Percentiles rank a stretch among this genome's conserved stretches.
Evolutionary conservation across 2,329 filamentous ascomycete species (phyloP).

Genomic region (Colletotrichum gigasporum): DNA sequence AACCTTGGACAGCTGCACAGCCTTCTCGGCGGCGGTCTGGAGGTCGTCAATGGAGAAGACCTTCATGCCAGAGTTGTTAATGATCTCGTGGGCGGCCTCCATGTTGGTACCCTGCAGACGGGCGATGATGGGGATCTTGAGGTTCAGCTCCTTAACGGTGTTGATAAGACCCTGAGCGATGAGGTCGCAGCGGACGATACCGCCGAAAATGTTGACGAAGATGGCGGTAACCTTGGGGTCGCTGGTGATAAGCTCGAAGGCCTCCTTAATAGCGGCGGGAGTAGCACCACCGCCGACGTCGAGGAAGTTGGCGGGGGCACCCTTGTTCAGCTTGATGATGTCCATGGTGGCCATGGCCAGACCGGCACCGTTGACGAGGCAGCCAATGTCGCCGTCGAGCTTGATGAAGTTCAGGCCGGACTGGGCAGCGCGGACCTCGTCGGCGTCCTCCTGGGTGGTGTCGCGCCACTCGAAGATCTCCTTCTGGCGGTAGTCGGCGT

Average conservation of each 20-base stretch:
- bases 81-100: conserved; percentile 89
- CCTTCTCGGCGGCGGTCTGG: conserved; percentile 96
- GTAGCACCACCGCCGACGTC: conserved; percentile 98
- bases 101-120: conserved; percentile 99
- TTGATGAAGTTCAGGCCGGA: conserved; percentile 99
- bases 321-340: conserved; percentile 99
- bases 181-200: conserved; percentile 97
- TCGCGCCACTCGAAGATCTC: conserved; percentile 96
- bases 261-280: conserved; percentile 94
- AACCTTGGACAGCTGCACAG: conserved; percentile 98
- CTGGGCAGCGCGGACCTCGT: conserved; percentile 94
- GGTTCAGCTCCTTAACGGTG: conserved; percentile 93
- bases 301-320: conserved; percentile 96
- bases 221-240: conserved; percentile 98
- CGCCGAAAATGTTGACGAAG: conserved; percentile 99
- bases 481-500: conserved; percentile 98
- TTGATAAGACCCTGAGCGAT: conserved; percentile 97
- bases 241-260: conserved; percentile 98
- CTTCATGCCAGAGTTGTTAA: conserved; percentile 98
- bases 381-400: conserved; percentile 98
- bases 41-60: conserved; percentile 99
- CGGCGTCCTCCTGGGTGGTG: conserved; percentile 92
- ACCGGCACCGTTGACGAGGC: conserved; percentile 98
- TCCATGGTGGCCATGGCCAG: conserved; percentile 99
- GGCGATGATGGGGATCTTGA: conserved; percentile 96